Percentiles rank a stretch among this genome's conserved stretches.
Evolutionary conservation across 805 yeast genomes (phyloP).

Genomic region (Martiniozyma abietophila): DNA sequence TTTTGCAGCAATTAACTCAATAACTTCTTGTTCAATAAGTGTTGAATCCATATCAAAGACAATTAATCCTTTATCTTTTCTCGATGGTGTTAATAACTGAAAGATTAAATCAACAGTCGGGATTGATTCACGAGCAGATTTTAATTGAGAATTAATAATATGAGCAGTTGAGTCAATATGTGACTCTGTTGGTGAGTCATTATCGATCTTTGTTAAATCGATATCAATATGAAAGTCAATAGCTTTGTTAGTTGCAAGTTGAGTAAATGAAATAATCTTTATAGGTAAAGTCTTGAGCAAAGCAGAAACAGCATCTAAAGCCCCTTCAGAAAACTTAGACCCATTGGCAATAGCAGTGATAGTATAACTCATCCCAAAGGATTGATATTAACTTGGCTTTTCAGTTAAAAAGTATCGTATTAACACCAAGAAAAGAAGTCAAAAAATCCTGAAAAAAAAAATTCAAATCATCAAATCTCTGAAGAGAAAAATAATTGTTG

Average conservation of each 20-base stretch:
- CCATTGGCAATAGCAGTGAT: conserved; percentile 25
- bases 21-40: conserved; percentile 89
- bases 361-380: conserved; percentile 17
- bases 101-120: conserved; percentile 33
- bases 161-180: conserved; percentile 14
- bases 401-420: no score
- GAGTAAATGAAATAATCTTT: conserved; percentile 19
- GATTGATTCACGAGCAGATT: conserved; percentile 13
- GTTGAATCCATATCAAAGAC: conserved; percentile 99
- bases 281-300: conserved; percentile 25
- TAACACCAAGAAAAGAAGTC: no score
- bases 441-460: no score
- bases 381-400: no score
- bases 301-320: conserved; percentile 17
- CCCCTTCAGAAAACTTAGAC: conserved; percentile 15
- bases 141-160: conserved; percentile 14
- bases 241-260: conserved; percentile 29
- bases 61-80: conserved; percentile 45
- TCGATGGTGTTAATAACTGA: conserved; percentile 26
- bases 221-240: conserved; percentile 28
- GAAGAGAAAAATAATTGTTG: no score
- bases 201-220: conserved; percentile 13
- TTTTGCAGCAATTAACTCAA: conserved; percentile 88
- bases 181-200: conserved; percentile 5
- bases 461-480: no score